phyloP scores from a whole-genome alignment of 1,139 yeast species.

The Kodamaea sp. region DNA sequence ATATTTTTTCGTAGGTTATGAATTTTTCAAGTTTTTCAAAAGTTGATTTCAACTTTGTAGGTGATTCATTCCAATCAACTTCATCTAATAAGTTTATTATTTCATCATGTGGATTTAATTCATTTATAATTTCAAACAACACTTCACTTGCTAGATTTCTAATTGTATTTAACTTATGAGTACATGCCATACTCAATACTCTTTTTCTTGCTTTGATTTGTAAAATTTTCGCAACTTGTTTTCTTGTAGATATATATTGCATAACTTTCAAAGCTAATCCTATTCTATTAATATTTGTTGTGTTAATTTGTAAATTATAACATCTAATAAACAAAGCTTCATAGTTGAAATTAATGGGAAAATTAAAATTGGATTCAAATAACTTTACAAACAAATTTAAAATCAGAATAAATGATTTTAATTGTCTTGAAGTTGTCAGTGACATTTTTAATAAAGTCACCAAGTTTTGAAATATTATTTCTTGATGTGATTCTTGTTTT shows the following conservation, averaged over 20 bases:
- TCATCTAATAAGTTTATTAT: slow-evolving; percentile 10
- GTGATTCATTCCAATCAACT: slow-evolving; percentile 21
- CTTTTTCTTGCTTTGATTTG: slow-evolving; percentile 22
- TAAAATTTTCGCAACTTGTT: slow-evolving; percentile 4
- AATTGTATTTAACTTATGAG: slow-evolving; percentile 28
- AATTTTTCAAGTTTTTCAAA: slow-evolving; percentile 5
- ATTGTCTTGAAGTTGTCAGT: slow-evolving; percentile 14
- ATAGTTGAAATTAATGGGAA: slow-evolving; percentile 34
- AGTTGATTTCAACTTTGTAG: slow-evolving; percentile 7
- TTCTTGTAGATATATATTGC: slow-evolving; percentile 24
- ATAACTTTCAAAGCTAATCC: slow-evolving; percentile 34
- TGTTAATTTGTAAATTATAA: slow-evolving; percentile 55
- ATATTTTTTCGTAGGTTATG: slow-evolving; percentile 1
- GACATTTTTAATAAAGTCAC: slow-evolving; percentile 19
- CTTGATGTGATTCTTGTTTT: slow-evolving; percentile 1
- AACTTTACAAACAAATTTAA: slow-evolving; percentile 35
- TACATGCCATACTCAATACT: slow-evolving; percentile 26
- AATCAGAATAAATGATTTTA: slow-evolving; percentile 20
- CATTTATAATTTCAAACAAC: slow-evolving; percentile 31
- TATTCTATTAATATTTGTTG: slow-evolving; percentile 32
- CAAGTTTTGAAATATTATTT: slow-evolving; percentile 7
- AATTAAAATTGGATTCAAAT: slow-evolving; percentile 33
- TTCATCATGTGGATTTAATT: slow-evolving; percentile 11
- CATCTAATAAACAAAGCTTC: slow-evolving; percentile 46
- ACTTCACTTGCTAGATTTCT: slow-evolving; percentile 31